Percentiles rank a stretch among this genome's conserved stretches.
phyloP scores from a whole-genome alignment of 1,284 basidiomycete genomes.

The Fomitopsis pinicola region DNA sequence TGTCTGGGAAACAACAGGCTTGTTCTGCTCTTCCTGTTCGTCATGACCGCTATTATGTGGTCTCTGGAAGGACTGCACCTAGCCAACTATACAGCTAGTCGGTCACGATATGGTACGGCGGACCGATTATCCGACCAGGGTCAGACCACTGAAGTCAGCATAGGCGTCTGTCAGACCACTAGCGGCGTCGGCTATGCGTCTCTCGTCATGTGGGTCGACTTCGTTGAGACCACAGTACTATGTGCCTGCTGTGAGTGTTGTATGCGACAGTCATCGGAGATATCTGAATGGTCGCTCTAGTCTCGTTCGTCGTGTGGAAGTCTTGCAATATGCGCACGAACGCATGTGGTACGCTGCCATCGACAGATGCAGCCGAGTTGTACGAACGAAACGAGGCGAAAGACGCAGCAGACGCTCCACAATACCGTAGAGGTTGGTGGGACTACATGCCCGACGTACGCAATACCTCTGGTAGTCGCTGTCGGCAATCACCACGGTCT shows the following conservation, averaged over 20 bases:
- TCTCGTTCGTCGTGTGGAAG: slow-evolving; percentile 53
- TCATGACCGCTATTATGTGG: slow-evolving; percentile 40
- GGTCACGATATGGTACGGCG: slow-evolving; percentile 42
- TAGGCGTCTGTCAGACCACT: slow-evolving; percentile 20
- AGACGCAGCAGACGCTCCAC: slow-evolving; percentile 17
- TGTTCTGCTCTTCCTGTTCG: slow-evolving; percentile 38
- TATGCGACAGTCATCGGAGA: not conserved
- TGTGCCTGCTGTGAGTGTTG: slow-evolving; percentile 54
- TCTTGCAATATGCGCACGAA: slow-evolving; percentile 46
- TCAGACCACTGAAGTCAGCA: not conserved
- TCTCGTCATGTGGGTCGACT: slow-evolving; percentile 45
- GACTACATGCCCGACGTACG: slow-evolving; percentile 37
- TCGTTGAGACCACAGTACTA: slow-evolving; percentile 53
- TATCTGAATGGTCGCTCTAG: slow-evolving; percentile 26
- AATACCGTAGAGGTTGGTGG: slow-evolving; percentile 48
- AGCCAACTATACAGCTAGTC: slow-evolving; percentile 32
- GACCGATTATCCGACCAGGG: not conserved
- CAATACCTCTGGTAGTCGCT: not conserved
- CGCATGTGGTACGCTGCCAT: slow-evolving; percentile 51
- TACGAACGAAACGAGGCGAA: slow-evolving; percentile 25
- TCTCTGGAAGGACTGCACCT: slow-evolving; percentile 41
- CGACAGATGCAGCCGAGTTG: slow-evolving; percentile 39
- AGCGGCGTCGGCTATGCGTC: slow-evolving; percentile 32
- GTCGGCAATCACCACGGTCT: slow-evolving; percentile 1
- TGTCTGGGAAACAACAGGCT: slow-evolving; percentile 55